Evolutionary conservation across 1,284 basidiomycete genomes (phyloP), one percentile per base, ranked within the genome.

Genomic region (Leucoagaricus sp.): DNA sequence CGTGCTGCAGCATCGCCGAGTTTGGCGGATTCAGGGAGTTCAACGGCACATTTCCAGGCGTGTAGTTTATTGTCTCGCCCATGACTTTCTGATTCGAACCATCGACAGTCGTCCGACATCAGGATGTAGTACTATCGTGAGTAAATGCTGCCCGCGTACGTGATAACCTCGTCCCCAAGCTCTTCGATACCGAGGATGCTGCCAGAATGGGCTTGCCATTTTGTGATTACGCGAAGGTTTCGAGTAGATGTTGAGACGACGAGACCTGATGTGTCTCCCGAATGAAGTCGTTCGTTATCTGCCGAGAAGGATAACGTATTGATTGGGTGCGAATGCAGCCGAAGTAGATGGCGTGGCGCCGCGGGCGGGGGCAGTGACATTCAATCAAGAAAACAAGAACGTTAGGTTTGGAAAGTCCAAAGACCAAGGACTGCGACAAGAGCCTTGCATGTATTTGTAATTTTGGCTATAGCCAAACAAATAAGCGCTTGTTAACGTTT

Each of bases 51-150:
- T n/a, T 67, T 71, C 89, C 89, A 89, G 3, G 91, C 75, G 62
- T 89, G 84, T 29, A 92, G 68, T 65, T 89, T 91, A 69, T 96
- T 93, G 68, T 96, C 94, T 58, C 94, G 76, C 13, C 86, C 91
- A 67, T 96, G 93, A 50, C 93, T 94, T 63, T 55, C 58, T 17
- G 29, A 52, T 25, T 29, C 41, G 48, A 25, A 58, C 49, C 31
- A 49, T 56, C 21, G 17, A 42, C 19, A 25, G 26, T 2, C 15
- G 8, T 10, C 12, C 26, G n/a, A 26, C 13, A 42, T 41, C 12
- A 44, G 25, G 17, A 21, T 42, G 29, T 53, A 33, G 28, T 44
- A 34, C 25, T 9, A 13, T 31, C 19, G 19, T 40, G 19, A 33
- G 17, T 28, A 49, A 58, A 36, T 51, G 47, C 62, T n/a, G 8